Evolutionary conservation across 192 early-diverging fungal species (phyloP).

Genomic region (Thamnidium elegans): DNA sequence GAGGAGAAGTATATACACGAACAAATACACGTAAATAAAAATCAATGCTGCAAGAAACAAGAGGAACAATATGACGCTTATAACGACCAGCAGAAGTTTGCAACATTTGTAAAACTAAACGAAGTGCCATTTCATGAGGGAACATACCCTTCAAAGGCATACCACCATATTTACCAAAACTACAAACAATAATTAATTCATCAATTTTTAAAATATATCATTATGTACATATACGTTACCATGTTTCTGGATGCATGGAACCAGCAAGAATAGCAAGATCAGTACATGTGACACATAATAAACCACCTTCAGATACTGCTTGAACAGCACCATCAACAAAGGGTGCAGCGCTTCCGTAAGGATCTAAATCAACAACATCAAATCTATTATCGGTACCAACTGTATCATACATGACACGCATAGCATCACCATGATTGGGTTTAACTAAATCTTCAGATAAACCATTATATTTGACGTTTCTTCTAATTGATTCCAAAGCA

Average conservation of each 20-base stretch:
- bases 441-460: slow-evolving; percentile 69
- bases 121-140: slow-evolving; percentile 93
- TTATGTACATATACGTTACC: slow-evolving; percentile 30
- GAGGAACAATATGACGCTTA: slow-evolving; percentile 79
- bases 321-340: slow-evolving; percentile 96
- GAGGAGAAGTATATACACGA: slow-evolving; percentile 72
- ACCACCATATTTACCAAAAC: slow-evolving; percentile 94
- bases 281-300: slow-evolving; percentile 97
- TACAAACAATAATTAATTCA: slow-evolving; percentile 20
- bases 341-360: slow-evolving; percentile 93
- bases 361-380: slow-evolving; percentile 93
- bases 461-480: slow-evolving; percentile 83
- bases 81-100: slow-evolving; percentile 84
- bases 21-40: slow-evolving; percentile 98
- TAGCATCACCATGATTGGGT: slow-evolving; percentile 84
- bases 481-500: slow-evolving; percentile 84
- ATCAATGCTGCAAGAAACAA: slow-evolving; percentile 93
- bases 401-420: slow-evolving; percentile 72
- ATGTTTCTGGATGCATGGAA: slow-evolving; percentile 81
- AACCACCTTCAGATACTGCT: slow-evolving; percentile 76
- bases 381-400: slow-evolving; percentile 55
- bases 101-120: slow-evolving; percentile 81
- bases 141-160: slow-evolving; percentile 85
- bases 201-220: no score
- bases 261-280: slow-evolving; percentile 94